Conservation (phyloP, 352 stramenopile genomes). For the Albugo laibachii region DNA sequence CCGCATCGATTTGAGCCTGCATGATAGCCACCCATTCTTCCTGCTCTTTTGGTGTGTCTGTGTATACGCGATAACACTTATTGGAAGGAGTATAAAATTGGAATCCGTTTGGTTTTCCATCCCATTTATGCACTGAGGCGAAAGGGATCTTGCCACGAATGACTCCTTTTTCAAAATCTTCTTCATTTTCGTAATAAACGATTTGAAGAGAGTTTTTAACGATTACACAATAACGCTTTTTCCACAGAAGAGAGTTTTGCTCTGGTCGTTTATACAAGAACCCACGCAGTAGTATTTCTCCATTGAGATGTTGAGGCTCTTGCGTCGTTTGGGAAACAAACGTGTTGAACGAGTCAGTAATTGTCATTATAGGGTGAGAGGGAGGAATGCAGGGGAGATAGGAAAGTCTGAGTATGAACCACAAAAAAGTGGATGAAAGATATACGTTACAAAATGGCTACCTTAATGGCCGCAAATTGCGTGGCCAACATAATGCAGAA, state of each 20-base stretch:
- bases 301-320: not conserved
- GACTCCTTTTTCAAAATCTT: constrained; percentile 45
- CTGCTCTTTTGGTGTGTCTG: constrained; percentile 46
- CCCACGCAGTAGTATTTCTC: constrained; percentile 20
- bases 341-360: too few species aligned
- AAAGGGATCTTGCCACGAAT: constrained; percentile 74
- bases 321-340: too few species aligned
- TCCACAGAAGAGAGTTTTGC: constrained; percentile 70
- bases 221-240: constrained; percentile 75
- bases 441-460: too few species aligned
- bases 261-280: constrained; percentile 71
- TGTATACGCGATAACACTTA: constrained; percentile 75
- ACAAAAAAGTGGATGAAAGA: too few species aligned
- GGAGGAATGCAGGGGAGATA: too few species aligned
- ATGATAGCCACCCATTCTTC: constrained; percentile 42
- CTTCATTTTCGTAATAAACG: constrained; percentile 54
- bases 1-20: constrained; percentile 43
- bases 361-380: too few species aligned
- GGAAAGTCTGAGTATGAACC: too few species aligned
- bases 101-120: constrained; percentile 71
- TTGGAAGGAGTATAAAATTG: constrained; percentile 75
- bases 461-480: too few species aligned
- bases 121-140: constrained; percentile 58
- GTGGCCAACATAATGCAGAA: too few species aligned
- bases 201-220: constrained; percentile 50